Percentiles rank a stretch among this genome's conserved stretches.
phyloP scores from a whole-genome alignment of 257 asterid genomes.

The Solanum corneliomulleri region DNA sequence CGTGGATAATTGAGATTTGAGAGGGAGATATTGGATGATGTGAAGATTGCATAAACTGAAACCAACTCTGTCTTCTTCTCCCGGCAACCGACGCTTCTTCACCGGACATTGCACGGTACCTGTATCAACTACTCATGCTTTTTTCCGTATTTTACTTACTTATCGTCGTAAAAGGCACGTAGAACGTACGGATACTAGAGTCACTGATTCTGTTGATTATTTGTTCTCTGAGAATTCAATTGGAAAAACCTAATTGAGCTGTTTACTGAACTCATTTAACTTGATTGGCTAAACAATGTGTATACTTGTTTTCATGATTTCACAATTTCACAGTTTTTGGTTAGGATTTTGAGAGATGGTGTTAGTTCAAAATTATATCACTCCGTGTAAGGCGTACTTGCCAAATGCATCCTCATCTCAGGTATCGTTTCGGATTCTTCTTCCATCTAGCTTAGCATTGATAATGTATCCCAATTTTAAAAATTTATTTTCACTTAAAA shows the following conservation, averaged over 20 bases:
- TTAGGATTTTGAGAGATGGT: constrained; percentile 5
- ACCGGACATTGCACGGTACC: not conserved
- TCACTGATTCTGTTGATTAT: not conserved
- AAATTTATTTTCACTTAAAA: not conserved
- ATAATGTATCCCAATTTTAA: not conserved
- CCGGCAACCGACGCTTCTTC: not conserved
- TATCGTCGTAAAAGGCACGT: not conserved
- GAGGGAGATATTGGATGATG: not conserved
- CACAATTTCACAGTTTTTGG: not conserved
- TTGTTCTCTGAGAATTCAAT: not conserved
- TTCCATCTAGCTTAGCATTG: not conserved
- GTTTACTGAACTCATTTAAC: not conserved
- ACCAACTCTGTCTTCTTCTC: not conserved
- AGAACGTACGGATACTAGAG: not conserved
- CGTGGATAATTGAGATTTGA: not conserved
- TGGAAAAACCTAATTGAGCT: not conserved
- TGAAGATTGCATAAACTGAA: not conserved
- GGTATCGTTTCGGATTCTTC: constrained; percentile 1
- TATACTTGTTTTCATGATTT: not conserved
- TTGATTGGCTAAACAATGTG: not conserved
- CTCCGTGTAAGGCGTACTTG: constrained; percentile 3
- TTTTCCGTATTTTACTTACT: not conserved
- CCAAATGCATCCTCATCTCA: constrained; percentile 7
- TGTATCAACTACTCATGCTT: not conserved
- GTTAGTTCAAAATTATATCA: constrained; percentile 11